These are phyloP conservation scores for Hypoxylon fuscum DNA, from an alignment of 495 filamentous ascomycete species.

Conservation along the genomic window DNA sequence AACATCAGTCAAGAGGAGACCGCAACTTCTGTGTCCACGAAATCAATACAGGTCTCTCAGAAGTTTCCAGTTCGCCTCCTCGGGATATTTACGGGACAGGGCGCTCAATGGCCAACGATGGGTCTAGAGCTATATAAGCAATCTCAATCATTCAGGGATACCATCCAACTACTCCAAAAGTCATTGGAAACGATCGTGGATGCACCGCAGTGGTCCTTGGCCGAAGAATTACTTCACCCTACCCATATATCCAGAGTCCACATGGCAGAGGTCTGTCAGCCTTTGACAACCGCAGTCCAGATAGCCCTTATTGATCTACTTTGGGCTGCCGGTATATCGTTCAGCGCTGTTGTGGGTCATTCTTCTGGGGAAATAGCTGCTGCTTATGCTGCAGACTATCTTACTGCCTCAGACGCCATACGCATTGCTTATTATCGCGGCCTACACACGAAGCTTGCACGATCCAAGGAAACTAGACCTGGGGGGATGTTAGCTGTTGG, in stretches of 20 bases:
- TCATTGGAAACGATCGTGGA: background rate
- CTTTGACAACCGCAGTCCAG: slow-evolving; percentile 57
- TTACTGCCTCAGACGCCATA: slow-evolving; percentile 53
- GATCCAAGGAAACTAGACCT: background rate
- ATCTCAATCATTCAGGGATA: background rate
- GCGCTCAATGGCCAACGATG: slow-evolving; percentile 22
- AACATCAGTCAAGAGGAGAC: too few relatives aligned
- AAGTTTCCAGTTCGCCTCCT: background rate
- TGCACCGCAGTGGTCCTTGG: slow-evolving; percentile 17
- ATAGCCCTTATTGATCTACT: slow-evolving; percentile 58
- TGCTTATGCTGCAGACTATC: slow-evolving; percentile 50
- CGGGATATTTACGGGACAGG: slow-evolving; percentile 24
- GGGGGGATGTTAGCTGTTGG: slow-evolving; percentile 62
- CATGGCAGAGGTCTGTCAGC: slow-evolving; percentile 52
- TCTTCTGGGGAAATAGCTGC: slow-evolving; percentile 67
- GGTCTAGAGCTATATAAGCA: slow-evolving; percentile 1
- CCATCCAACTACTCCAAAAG: background rate
- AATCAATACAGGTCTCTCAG: too few relatives aligned
- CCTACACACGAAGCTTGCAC: background rate
- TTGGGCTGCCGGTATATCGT: slow-evolving; percentile 48
- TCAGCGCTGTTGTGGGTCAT: slow-evolving; percentile 62
- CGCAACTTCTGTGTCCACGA: too few relatives aligned
- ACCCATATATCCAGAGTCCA: slow-evolving; percentile 36
- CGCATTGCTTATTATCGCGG: slow-evolving; percentile 61
- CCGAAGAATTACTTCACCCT: slow-evolving; percentile 23